Percentiles rank a stretch among this genome's conserved stretches.
phyloP scores from a whole-genome alignment of 345 rosid genomes.

The Corchorus olitorius region DNA sequence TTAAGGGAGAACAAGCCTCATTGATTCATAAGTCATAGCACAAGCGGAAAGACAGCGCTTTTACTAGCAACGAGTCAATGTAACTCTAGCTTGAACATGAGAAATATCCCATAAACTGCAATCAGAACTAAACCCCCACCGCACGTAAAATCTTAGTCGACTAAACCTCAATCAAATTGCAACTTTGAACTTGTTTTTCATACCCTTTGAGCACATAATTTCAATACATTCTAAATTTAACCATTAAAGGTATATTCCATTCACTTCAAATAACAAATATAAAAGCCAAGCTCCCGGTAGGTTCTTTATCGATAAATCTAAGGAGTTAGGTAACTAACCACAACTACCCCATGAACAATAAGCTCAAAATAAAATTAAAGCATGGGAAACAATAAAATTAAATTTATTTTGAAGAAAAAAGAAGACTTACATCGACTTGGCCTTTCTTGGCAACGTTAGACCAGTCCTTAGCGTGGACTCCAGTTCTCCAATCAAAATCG shows the following conservation, averaged over 20 bases:
- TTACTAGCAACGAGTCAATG: background rate
- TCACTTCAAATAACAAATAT: background rate
- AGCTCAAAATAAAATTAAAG: background rate
- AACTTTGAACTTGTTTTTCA: background rate
- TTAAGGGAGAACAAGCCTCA: background rate
- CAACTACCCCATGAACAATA: background rate
- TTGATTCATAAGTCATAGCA: background rate
- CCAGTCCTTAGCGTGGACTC: slow-evolving; percentile 85
- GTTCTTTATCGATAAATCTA: background rate
- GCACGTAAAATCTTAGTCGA: background rate
- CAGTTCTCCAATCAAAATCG: slow-evolving; percentile 91
- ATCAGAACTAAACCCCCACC: background rate
- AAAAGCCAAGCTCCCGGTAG: background rate
- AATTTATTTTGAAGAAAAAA: background rate
- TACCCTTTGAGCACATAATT: background rate
- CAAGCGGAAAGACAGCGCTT: background rate
- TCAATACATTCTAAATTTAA: background rate
- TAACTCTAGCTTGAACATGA: background rate
- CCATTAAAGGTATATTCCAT: background rate
- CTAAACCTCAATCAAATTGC: background rate
- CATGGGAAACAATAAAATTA: background rate
- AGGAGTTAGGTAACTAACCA: background rate
- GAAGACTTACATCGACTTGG: slow-evolving; percentile 71
- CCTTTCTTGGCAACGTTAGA: slow-evolving; percentile 85
- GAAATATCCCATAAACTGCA: background rate